Conservation (phyloP, 306 rosid species). For the Lathyrus aphaca region DNA sequence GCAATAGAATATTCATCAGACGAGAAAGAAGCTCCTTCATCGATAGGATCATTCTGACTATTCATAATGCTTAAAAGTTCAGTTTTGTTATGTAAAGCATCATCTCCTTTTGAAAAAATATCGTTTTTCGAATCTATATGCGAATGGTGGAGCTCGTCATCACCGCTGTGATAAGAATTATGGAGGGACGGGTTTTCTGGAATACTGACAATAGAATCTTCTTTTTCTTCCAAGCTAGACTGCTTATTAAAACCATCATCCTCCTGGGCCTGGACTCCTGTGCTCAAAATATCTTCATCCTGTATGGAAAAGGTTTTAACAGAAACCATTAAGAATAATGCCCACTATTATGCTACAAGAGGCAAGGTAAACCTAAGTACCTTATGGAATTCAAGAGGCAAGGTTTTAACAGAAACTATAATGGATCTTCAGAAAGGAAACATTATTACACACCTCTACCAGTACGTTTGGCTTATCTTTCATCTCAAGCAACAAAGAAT, state of each 20-base stretch:
- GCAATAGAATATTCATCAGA: slow-evolving; percentile 39
- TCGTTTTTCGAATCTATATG: slow-evolving; percentile 42
- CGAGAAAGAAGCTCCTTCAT: slow-evolving; percentile 51
- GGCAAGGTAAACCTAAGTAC: slow-evolving; percentile 31
- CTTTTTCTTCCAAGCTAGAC: slow-evolving; percentile 33
- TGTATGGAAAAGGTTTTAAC: slow-evolving; percentile 42
- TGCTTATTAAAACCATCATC: slow-evolving; percentile 38
- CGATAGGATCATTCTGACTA: slow-evolving; percentile 46
- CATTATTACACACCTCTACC: slow-evolving; percentile 56
- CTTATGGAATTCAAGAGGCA: slow-evolving; percentile 33
- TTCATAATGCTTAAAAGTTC: slow-evolving; percentile 48
- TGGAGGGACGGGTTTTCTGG: slow-evolving; percentile 38
- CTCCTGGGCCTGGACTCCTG: slow-evolving; percentile 45
- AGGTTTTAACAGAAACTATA: slow-evolving; percentile 29
- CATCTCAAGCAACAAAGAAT: slow-evolving; percentile 66
- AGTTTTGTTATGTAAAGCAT: slow-evolving; percentile 35
- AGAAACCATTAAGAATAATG: slow-evolving; percentile 27
- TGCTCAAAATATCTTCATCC: slow-evolving; percentile 59
- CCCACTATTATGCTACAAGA: neutral
- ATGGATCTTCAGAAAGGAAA: slow-evolving; percentile 35
- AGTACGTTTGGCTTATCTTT: slow-evolving; percentile 47
- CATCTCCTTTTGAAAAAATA: slow-evolving; percentile 26
- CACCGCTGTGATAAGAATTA: slow-evolving; percentile 39
- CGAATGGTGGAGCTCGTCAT: slow-evolving; percentile 41
- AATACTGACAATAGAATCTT: slow-evolving; percentile 39